Conservation (phyloP, 2,329 filamentous ascomycete genomes). For the Botrytis tulipae region DNA sequence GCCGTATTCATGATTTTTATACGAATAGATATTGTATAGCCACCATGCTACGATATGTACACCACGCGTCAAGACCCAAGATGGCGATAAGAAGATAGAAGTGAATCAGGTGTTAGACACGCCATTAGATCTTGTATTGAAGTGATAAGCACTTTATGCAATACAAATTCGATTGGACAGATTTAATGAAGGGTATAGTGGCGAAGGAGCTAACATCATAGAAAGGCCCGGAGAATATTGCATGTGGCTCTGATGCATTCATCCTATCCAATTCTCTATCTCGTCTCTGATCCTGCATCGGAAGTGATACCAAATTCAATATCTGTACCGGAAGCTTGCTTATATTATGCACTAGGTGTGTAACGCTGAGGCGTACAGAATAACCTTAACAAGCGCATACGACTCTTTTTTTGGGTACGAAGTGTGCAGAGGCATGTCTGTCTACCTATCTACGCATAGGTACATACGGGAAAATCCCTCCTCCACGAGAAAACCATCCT, state of each 20-base stretch:
- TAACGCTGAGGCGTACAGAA: constrained; percentile 1
- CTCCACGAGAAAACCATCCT: neutral
- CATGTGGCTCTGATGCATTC: neutral
- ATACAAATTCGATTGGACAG: neutral
- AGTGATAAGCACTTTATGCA: neutral
- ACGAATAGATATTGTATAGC: neutral
- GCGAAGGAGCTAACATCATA: neutral
- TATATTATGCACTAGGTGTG: neutral
- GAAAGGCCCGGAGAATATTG: neutral
- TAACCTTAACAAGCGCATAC: constrained; percentile 6
- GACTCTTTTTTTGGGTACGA: neutral
- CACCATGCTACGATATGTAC: neutral
- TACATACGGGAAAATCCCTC: neutral
- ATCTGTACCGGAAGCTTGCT: neutral
- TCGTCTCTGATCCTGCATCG: neutral
- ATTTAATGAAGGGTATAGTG: neutral
- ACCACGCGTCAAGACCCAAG: neutral
- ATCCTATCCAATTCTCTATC: neutral
- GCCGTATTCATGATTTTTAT: neutral
- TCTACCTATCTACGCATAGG: neutral
- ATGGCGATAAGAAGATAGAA: neutral
- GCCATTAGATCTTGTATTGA: neutral
- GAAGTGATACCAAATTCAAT: constrained; percentile 4
- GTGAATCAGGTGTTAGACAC: neutral
- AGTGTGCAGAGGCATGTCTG: neutral